Conservation (phyloP, 345 rosid genomes). For the Eucalyptus regnans region DNA sequence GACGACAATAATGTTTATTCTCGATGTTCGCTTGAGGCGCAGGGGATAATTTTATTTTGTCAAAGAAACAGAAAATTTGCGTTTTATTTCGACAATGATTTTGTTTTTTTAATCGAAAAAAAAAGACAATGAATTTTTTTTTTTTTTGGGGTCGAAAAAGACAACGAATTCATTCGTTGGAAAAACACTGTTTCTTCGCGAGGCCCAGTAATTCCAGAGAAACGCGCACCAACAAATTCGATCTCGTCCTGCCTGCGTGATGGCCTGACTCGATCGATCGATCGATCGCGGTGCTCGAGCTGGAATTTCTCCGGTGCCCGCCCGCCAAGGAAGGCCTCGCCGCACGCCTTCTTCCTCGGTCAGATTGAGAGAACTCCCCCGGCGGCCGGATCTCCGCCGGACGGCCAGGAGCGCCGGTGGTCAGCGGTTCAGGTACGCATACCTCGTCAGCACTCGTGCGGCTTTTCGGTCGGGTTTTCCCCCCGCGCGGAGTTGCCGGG, state of each 20-base stretch:
- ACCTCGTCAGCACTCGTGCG: not conserved
- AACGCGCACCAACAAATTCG: not conserved
- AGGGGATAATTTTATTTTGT: not conserved
- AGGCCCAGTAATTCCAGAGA: not conserved
- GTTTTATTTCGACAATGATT: not conserved
- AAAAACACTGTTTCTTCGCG: not conserved
- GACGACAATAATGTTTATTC: not conserved
- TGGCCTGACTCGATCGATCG: not conserved
- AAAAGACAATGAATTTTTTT: not conserved
- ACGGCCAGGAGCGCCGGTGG: not conserved
- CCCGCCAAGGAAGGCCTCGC: not conserved
- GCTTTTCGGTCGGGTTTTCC: not conserved
- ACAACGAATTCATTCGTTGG: not conserved
- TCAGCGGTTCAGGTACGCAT: not conserved
- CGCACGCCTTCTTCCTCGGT: not conserved
- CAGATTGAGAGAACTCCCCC: not conserved
- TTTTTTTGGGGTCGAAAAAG: not conserved
- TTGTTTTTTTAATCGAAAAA: not conserved
- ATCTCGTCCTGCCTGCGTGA: not conserved
- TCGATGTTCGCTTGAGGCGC: accelerated
- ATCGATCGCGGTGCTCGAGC: not conserved
- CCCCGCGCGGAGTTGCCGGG: not conserved
- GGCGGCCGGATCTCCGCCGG: not conserved
- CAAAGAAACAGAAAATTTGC: not conserved
- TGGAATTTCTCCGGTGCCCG: not conserved